Percentiles rank a stretch among this genome's conserved stretches.
Conservation (phyloP, 805 yeast species). For the Metschnikowia henanensis region DNA sequence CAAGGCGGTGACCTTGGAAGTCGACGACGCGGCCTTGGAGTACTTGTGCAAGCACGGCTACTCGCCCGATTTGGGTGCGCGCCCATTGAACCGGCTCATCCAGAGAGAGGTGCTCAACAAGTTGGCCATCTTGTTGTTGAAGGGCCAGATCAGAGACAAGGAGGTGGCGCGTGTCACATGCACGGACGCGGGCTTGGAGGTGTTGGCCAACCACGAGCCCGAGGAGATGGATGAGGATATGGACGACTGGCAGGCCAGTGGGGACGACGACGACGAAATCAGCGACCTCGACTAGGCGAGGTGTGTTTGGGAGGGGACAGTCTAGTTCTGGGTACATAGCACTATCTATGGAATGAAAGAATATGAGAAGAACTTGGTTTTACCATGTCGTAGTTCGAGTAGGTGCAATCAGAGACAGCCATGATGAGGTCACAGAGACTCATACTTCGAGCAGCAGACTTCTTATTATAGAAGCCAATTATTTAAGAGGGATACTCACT, state of each 20-base stretch:
- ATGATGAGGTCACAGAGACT: too few species aligned
- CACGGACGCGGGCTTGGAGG: conserved; percentile 66
- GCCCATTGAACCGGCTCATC: conserved; percentile 92
- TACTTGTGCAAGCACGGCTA: conserved; percentile 86
- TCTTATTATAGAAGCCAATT: too few species aligned
- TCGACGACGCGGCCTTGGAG: conserved; percentile 76
- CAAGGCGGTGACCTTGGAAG: conserved; percentile 67
- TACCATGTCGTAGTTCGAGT: too few species aligned
- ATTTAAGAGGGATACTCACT: too few species aligned
- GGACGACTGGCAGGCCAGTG: conserved; percentile 57
- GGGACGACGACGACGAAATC: conserved; percentile 51
- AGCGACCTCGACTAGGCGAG: conserved; percentile 22
- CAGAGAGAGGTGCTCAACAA: conserved; percentile 85
- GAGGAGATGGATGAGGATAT: conserved; percentile 52
- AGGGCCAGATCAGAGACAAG: conserved; percentile 85
- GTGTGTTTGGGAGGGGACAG: too few species aligned
- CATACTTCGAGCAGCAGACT: too few species aligned
- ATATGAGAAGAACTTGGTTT: too few species aligned
- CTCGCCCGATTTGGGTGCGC: conserved; percentile 92
- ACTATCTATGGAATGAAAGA: too few species aligned
- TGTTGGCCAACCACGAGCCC: conserved; percentile 81
- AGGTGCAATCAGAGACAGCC: too few species aligned
- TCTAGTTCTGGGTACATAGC: too few species aligned
- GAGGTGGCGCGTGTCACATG: conserved; percentile 73
- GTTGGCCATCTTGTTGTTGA: conserved; percentile 84